A percentile compares a stretch with the other conserved stretches of the same genome.
phyloP scores from a whole-genome alignment of 345 rosid genomes.

The Arabidopsis suecica region DNA sequence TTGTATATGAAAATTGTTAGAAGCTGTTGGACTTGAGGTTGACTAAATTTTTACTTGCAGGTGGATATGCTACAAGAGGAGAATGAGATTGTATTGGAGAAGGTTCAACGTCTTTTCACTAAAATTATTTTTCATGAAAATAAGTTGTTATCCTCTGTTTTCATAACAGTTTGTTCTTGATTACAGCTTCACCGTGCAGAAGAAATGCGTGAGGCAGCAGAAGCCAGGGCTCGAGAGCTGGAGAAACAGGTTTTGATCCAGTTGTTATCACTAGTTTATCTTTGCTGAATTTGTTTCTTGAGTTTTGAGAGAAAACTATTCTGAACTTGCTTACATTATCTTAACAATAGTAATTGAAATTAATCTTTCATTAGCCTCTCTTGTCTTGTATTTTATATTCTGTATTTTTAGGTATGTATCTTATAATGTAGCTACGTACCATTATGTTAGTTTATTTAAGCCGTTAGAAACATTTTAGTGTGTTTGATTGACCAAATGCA shows the following conservation, averaged over 20 bases:
- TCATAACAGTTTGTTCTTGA: conserved; percentile 29
- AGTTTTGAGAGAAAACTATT: background rate
- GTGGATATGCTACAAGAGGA: conserved; percentile 94
- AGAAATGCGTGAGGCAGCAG: conserved; percentile 84
- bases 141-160: conserved; percentile 29
- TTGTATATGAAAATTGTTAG: background rate
- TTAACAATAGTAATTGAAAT: background rate
- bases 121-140: background rate
- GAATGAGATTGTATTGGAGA: conserved; percentile 70
- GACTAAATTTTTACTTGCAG: conserved; percentile 53
- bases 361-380: background rate
- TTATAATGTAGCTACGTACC: background rate
- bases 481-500: conserved; percentile 21
- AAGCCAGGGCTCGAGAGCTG: conserved; percentile 90
- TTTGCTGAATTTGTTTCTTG: background rate
- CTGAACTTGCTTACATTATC: background rate
- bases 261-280: background rate
- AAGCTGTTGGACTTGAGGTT: conserved; percentile 41
- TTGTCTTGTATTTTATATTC: background rate
- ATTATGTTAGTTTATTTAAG: background rate
- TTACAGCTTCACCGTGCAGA: conserved; percentile 75
- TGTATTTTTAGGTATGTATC: background rate
- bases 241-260: conserved; percentile 85
- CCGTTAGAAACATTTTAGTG: background rate
- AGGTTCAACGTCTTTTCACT: conserved; percentile 50